Percentiles rank a stretch among this genome's conserved stretches.
Evolutionary conservation across 1,284 basidiomycete genomes (phyloP).

Genomic region (Cryptococcus hybrid): DNA sequence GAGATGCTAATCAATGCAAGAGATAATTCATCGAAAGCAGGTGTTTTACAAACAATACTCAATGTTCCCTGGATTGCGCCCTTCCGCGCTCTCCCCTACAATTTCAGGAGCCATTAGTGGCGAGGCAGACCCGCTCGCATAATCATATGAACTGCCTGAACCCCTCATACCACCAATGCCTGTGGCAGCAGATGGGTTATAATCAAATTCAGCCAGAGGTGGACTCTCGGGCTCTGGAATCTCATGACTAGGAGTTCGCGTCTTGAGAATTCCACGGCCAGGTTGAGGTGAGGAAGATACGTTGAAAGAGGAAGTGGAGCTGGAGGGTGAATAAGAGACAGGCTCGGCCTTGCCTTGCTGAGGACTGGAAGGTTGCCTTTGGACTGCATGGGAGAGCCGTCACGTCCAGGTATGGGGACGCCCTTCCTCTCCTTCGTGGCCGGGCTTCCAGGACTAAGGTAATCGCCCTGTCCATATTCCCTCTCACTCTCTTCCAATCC

Average conservation of each 20-base stretch:
- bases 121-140: slow-evolving; percentile 21
- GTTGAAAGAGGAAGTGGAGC: slow-evolving; percentile 27
- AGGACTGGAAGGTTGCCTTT: neutral
- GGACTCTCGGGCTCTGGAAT: slow-evolving; percentile 34
- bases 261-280: slow-evolving; percentile 44
- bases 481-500: slow-evolving; percentile 54
- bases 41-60: too few relatives aligned
- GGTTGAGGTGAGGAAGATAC: slow-evolving; percentile 26
- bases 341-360: slow-evolving; percentile 3
- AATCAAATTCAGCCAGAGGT: slow-evolving; percentile 44
- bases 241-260: slow-evolving; percentile 30
- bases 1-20: too few relatives aligned
- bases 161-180: slow-evolving; percentile 48
- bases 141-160: slow-evolving; percentile 9
- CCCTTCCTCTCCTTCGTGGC: neutral
- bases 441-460: slow-evolving; percentile 55
- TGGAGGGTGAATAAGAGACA: slow-evolving; percentile 20
- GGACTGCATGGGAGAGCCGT: neutral
- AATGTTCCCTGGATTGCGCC: slow-evolving; percentile 24
- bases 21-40: too few relatives aligned
- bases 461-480: slow-evolving; percentile 55
- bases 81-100: slow-evolving; percentile 33
- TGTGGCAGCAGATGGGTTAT: slow-evolving; percentile 49
- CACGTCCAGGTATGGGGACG: neutral
- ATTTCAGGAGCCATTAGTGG: slow-evolving; percentile 15